Percentiles rank a stretch among this genome's conserved stretches.
Conservation (phyloP, 768 basidiomycete species). For the Mycena capillaripes region DNA sequence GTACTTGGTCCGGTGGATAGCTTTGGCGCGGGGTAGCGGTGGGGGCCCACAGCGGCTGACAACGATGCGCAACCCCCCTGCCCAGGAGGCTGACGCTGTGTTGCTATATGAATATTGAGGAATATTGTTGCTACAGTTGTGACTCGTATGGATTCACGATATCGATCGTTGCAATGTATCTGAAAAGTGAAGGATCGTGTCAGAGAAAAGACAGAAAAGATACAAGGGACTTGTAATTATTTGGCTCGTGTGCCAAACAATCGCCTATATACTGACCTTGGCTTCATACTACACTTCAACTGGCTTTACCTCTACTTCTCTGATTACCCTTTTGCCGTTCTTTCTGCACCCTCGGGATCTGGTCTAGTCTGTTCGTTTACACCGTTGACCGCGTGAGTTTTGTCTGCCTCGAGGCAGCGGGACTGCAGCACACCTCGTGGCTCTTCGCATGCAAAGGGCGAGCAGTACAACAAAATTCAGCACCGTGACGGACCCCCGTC, state of each 20-base stretch:
- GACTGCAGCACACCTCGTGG: slow-evolving; percentile 34
- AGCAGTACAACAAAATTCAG: slow-evolving; percentile 27
- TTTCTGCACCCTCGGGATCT: slow-evolving; percentile 1
- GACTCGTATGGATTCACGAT: too few species aligned
- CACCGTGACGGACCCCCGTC: slow-evolving; percentile 34
- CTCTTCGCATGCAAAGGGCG: slow-evolving; percentile 24
- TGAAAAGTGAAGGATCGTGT: neutral
- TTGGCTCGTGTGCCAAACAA: slow-evolving; percentile 19
- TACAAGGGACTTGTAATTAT: neutral
- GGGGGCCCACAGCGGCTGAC: too few species aligned
- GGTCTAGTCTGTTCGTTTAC: too few species aligned
- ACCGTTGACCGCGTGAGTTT: slow-evolving; percentile 15
- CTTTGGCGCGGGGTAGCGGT: too few species aligned
- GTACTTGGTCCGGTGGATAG: too few species aligned
- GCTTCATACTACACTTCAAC: neutral
- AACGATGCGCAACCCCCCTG: too few species aligned
- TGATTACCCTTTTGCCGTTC: neutral
- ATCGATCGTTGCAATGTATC: too few species aligned
- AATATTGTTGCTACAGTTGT: too few species aligned
- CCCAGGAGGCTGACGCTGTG: too few species aligned
- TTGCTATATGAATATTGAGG: too few species aligned
- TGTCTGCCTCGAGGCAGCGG: slow-evolving; percentile 36
- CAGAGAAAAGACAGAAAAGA: neutral
- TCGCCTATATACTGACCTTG: neutral
- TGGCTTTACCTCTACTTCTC: neutral